These are phyloP conservation scores for Candida tetrigidarum DNA, from an alignment of 1,139 yeast genomes.

Conservation along the genomic window DNA sequence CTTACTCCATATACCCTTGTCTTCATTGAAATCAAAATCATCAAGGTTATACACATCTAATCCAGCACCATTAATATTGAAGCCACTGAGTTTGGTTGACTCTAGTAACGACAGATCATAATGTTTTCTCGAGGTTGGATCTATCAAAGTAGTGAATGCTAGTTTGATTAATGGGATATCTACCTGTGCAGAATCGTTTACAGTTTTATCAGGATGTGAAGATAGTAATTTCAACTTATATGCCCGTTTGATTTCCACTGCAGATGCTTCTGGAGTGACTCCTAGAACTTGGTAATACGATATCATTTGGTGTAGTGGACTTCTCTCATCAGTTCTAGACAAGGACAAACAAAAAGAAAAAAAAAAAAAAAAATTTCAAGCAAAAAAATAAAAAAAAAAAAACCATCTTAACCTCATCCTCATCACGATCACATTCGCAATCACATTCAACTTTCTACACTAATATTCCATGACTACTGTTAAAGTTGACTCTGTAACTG, in stretches of 20 bases:
- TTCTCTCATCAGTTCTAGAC: constrained; percentile 7
- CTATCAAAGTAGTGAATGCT: constrained; percentile 62
- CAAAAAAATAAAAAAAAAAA: too few relatives aligned
- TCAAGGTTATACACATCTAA: constrained; percentile 67
- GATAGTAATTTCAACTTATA: constrained; percentile 61
- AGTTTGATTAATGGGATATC: constrained; percentile 50
- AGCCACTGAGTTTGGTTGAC: constrained; percentile 49
- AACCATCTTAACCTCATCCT: constrained; percentile 4
- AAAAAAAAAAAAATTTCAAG: constrained; percentile 10
- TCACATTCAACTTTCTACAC: too few relatives aligned
- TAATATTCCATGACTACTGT: constrained; percentile 12
- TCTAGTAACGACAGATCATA: constrained; percentile 54
- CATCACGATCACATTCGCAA: constrained; percentile 4
- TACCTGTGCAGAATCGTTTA: constrained; percentile 15
- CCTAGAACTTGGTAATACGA: constrained; percentile 60
- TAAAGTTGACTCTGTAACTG: constrained; percentile 17
- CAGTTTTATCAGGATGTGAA: constrained; percentile 78
- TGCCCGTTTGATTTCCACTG: constrained; percentile 56
- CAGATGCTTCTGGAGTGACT: constrained; percentile 24
- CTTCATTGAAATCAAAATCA: constrained; percentile 51
- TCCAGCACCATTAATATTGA: constrained; percentile 62
- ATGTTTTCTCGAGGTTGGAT: constrained; percentile 37
- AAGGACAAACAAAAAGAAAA: constrained; percentile 1
- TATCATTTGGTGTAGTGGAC: constrained; percentile 9
- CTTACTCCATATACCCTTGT: constrained; percentile 40